phyloP scores from a whole-genome alignment of 306 rosid species.

The Trifolium fragiferum region DNA sequence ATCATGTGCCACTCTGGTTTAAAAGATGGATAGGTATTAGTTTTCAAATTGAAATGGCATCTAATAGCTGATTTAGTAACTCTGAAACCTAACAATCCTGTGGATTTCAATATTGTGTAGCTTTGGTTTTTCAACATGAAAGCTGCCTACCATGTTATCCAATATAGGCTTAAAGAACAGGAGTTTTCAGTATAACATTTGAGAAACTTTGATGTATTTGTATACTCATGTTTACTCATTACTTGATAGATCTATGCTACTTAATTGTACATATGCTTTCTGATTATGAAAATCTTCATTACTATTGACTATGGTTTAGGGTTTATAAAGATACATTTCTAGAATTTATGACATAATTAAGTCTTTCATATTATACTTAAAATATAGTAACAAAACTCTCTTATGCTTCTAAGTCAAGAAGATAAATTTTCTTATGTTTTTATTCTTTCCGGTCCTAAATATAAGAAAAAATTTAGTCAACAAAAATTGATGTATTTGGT shows the following conservation, averaged over 20 bases:
- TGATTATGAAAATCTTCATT: neutral
- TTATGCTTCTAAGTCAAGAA: too few relatives aligned
- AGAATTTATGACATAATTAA: neutral
- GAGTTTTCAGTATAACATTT: slow-evolving; percentile 19
- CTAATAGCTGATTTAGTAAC: neutral
- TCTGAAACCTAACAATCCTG: slow-evolving; percentile 14
- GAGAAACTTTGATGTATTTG: slow-evolving; percentile 16
- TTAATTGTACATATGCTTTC: neutral
- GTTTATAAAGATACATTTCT: neutral
- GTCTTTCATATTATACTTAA: neutral
- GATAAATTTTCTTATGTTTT: too few relatives aligned
- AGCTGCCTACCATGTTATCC: slow-evolving; percentile 5
- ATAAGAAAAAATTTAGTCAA: too few relatives aligned
- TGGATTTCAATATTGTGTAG: slow-evolving; percentile 8
- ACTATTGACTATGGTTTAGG: neutral
- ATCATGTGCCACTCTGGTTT: slow-evolving; percentile 8
- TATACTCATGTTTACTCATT: neutral
- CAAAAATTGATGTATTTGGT: too few relatives aligned
- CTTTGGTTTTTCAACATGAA: neutral
- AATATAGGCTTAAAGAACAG: neutral
- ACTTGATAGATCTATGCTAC: slow-evolving; percentile 4
- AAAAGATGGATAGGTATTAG: neutral
- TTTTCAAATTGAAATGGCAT: slow-evolving; percentile 33
- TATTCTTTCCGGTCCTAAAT: too few relatives aligned
- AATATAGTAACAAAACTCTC: neutral